Conservation (phyloP, 768 basidiomycete genomes). For the Calocera viscosa region DNA sequence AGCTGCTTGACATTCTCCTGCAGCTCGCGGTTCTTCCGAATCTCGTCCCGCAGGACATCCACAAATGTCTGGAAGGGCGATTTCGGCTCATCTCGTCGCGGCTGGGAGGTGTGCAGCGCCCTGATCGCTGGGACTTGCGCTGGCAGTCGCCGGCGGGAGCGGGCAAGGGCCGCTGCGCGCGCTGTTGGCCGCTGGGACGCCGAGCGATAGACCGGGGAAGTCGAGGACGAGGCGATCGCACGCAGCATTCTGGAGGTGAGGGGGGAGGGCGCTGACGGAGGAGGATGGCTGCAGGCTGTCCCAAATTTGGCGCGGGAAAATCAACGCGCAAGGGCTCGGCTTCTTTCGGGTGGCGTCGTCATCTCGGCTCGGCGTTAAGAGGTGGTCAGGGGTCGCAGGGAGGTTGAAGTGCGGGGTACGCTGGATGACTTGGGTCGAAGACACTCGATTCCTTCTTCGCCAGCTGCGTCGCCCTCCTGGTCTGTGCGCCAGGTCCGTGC, state of each 20-base stretch:
- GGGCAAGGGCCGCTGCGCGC: neutral
- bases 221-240: neutral
- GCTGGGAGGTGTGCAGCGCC: slow-evolving; percentile 39
- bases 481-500: too few species aligned
- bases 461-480: too few species aligned
- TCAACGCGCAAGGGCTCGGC: neutral
- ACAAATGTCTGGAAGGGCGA: slow-evolving; percentile 96
- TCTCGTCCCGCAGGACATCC: slow-evolving; percentile 81
- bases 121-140: slow-evolving; percentile 11
- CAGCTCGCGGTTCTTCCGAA: slow-evolving; percentile 84
- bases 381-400: too few species aligned
- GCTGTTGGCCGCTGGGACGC: neutral
- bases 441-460: too few species aligned
- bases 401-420: too few species aligned
- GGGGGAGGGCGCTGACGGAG: neutral
- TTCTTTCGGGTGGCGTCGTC: neutral
- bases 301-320: neutral
- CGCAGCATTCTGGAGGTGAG: neutral
- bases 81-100: slow-evolving; percentile 53
- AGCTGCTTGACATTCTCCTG: slow-evolving; percentile 96
- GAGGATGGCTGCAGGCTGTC: too few species aligned
- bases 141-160: slow-evolving; percentile 19
- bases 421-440: too few species aligned
- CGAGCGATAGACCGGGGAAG: neutral
- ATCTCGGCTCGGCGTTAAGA: neutral